phyloP scores from a whole-genome alignment of 192 early-diverging fungal species.

The Dissophora ornata region DNA sequence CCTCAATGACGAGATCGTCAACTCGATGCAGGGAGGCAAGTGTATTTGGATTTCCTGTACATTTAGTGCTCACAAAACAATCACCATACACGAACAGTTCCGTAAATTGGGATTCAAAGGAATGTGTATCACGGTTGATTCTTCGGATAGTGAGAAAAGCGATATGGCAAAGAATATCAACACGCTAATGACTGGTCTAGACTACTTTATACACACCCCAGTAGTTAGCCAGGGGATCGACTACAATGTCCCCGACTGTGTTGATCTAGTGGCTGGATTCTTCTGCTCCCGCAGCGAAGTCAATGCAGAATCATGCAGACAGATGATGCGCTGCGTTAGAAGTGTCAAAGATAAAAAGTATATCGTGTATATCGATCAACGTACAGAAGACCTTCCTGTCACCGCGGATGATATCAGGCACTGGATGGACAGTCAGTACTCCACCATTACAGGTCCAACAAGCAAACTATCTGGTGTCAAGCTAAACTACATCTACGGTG shows the following conservation, averaged over 20 bases:
- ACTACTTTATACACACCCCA: slow-evolving; percentile 27
- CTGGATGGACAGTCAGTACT: slow-evolving; percentile 3
- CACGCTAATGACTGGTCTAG: slow-evolving; percentile 4
- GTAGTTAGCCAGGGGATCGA: slow-evolving; percentile 12
- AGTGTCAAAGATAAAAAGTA: slow-evolving; percentile 21
- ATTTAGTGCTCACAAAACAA: slow-evolving; percentile 6
- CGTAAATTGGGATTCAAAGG: slow-evolving; percentile 1
- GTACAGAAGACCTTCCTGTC: slow-evolving; percentile 1
- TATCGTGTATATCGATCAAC: slow-evolving; percentile 9
- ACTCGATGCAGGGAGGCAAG: slow-evolving; percentile 2
- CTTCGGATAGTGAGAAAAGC: background rate
- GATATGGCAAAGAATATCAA: slow-evolving; percentile 26
- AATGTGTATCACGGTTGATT: slow-evolving; percentile 13
- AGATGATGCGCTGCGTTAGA: slow-evolving; percentile 20
- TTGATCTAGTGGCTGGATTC: slow-evolving; percentile 21
- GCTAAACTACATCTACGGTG: background rate
- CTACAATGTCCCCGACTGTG: slow-evolving; percentile 12
- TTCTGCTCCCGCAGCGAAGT: slow-evolving; percentile 18
- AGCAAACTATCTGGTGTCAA: background rate
- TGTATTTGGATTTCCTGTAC: slow-evolving; percentile 20
- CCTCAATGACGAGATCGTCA: background rate
- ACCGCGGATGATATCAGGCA: background rate
- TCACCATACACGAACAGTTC: slow-evolving; percentile 11
- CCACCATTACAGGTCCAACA: background rate
- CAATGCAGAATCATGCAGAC: slow-evolving; percentile 19